A percentile compares a stretch with the other conserved stretches of the same genome.
These are phyloP conservation scores for Sporisorium reilianum DNA, from an alignment of 1,284 basidiomycete genomes.

Conservation along the genomic window DNA sequence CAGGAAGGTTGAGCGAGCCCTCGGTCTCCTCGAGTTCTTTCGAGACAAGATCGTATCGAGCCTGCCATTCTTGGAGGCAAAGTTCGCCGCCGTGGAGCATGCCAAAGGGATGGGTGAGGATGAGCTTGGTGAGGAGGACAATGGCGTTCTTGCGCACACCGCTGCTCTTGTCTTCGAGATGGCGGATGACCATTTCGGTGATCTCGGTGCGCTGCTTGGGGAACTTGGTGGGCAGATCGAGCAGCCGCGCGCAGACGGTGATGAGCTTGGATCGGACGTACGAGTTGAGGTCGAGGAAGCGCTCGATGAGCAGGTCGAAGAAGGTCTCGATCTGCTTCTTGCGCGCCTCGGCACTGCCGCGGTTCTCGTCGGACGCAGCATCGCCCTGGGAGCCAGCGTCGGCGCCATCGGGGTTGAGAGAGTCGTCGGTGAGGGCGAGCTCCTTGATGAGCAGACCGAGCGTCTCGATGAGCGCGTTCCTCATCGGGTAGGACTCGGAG, in stretches of 20 bases:
- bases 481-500: constrained; percentile 96
- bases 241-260: constrained; percentile 78
- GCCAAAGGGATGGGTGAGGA: constrained; percentile 91
- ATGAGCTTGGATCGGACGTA: constrained; percentile 93
- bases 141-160: constrained; percentile 88
- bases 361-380: constrained; percentile 47
- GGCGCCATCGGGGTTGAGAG: constrained; percentile 36
- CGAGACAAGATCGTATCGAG: constrained; percentile 74
- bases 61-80: constrained; percentile 79
- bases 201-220: constrained; percentile 86
- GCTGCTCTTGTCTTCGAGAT: constrained; percentile 90
- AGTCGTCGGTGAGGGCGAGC: constrained; percentile 58
- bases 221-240: constrained; percentile 82
- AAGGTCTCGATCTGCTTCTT: constrained; percentile 86
- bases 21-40: constrained; percentile 73
- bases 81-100: constrained; percentile 86
- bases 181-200: constrained; percentile 80
- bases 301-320: constrained; percentile 85
- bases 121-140: constrained; percentile 80
- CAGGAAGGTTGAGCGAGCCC: constrained; percentile 58
- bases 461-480: constrained; percentile 72
- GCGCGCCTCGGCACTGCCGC: constrained; percentile 72
- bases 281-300: constrained; percentile 87
- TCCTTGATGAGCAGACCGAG: constrained; percentile 71
- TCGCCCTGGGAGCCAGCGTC: constrained; percentile 22